Base-by-base conservation (phyloP, 768 basidiomycete genomes). In the Sporobolomyces pararoseus region DNA sequence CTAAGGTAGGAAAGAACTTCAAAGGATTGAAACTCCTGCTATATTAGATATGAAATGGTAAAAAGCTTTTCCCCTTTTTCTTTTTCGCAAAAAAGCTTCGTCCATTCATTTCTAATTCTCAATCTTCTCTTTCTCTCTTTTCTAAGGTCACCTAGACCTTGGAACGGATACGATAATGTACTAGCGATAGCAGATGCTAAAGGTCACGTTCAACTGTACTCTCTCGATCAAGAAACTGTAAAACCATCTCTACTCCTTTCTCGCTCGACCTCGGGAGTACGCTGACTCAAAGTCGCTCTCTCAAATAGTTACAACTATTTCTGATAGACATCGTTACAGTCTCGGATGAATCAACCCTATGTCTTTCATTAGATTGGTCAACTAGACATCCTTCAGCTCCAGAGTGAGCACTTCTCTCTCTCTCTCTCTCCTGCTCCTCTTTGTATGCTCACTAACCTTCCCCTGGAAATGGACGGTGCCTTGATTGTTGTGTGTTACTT, bases 1-100 rank as follows among this genome's bases (percentile, higher is more conserved):
- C n/a, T n/a, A n/a, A n/a, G n/a, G n/a, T n/a, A 83, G 82, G n/a
- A 58, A 61, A 2, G 84, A 87, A 75, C 77, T 88, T 3, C 88
- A 95, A 74, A 80, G 87, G 21, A 82, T 91, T 39, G 81, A 86
- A 21, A 78, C 89, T 23, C 87, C 92, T 3, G 96, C 92, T 12
- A 84, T 99, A 34, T 83, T 89, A 31, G 96, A 99, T 78, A 86
- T 92, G 85, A 97, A 97, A 83, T 99, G 96, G 96, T 93, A 76
- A 74, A 70, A 9, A 42, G 39, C 39, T n/a, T n/a, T 42, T 42
- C 39, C 39, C 10, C 39, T 9, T 17, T 42, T 42, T 62, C 35
- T 31, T 21, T 47, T 14, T 25, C 35, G 13, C 13, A 42, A 42
- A 9, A 17, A 42, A 42, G 10, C 17, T 42, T 53, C 17, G 17